These are phyloP conservation scores for Penicillium turbatum DNA, from an alignment of 495 filamentous ascomycete species.

Conservation along the genomic window DNA sequence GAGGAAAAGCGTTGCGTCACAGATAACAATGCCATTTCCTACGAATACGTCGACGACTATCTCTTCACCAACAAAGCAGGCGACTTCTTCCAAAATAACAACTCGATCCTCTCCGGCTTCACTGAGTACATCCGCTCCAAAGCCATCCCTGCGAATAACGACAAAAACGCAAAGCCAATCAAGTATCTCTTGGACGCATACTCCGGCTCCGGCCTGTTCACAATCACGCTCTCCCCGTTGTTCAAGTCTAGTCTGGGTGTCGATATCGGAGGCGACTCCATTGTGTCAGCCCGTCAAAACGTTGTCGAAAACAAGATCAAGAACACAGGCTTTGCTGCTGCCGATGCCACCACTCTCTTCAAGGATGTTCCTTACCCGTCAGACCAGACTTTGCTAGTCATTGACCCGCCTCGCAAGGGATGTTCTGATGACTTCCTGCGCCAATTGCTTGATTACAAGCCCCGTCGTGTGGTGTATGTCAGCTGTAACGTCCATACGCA, in stretches of 20 bases:
- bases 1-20: slow-evolving; percentile 85
- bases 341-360: slow-evolving; percentile 81
- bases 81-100: slow-evolving; percentile 99
- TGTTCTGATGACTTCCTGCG: slow-evolving; percentile 80
- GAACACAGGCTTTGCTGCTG: slow-evolving; percentile 72
- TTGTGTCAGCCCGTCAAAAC: slow-evolving; percentile 70
- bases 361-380: slow-evolving; percentile 61
- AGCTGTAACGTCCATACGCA: slow-evolving; percentile 98
- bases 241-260: slow-evolving; percentile 69
- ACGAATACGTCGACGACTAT: slow-evolving; percentile 83
- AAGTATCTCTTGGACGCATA: slow-evolving; percentile 94
- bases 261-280: slow-evolving; percentile 67
- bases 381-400: slow-evolving; percentile 80
- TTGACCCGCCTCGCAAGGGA: slow-evolving; percentile 93
- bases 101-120: slow-evolving; percentile 89
- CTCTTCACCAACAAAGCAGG: slow-evolving; percentile 86
- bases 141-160: slow-evolving; percentile 50
- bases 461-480: slow-evolving; percentile 81
- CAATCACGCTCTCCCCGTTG: slow-evolving; percentile 79
- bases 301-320: slow-evolving; percentile 71
- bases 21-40: slow-evolving; percentile 70
- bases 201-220: slow-evolving; percentile 95
- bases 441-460: slow-evolving; percentile 73
- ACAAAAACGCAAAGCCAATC: slow-evolving; percentile 45
- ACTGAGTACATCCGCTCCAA: slow-evolving; percentile 85